phyloP scores from a whole-genome alignment of 805 yeast genomes.

The Cyberlindnera petersonii region DNA sequence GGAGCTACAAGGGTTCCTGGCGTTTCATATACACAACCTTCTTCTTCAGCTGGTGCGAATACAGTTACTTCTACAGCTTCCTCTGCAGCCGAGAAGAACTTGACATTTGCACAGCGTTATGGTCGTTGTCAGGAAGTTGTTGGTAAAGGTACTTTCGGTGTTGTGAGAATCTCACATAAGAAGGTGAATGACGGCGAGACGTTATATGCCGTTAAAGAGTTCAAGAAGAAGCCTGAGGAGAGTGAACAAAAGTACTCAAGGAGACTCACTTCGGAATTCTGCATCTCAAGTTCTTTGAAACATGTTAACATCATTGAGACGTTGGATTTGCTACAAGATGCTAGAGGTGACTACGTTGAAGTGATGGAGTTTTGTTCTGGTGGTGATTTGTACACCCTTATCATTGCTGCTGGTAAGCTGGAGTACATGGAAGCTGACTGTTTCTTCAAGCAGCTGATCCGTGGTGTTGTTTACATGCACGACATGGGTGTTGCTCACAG shows the following conservation, averaged over 20 bases:
- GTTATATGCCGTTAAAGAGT: conserved; percentile 85
- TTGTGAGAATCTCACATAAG: conserved; percentile 84
- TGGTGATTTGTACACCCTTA: conserved; percentile 73
- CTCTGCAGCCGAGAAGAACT: conserved; percentile 9
- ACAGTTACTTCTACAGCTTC: not conserved
- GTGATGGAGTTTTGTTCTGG: conserved; percentile 85
- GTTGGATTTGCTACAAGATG: conserved; percentile 72
- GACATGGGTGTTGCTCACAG: conserved; percentile 87
- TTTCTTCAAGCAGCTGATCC: conserved; percentile 76
- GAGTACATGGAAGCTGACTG: conserved; percentile 87
- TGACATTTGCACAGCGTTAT: conserved; percentile 77
- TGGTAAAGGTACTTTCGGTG: conserved; percentile 93
- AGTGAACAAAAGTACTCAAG: conserved; percentile 63
- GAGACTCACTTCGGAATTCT: conserved; percentile 76
- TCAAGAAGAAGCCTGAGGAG: conserved; percentile 59
- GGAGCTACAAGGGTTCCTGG: conserved; percentile 32
- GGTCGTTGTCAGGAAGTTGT: conserved; percentile 94
- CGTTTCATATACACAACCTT: conserved; percentile 3
- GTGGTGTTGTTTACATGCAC: conserved; percentile 87
- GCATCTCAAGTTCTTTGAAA: conserved; percentile 73
- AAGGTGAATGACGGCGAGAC: conserved; percentile 43
- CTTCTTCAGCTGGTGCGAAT: not conserved
- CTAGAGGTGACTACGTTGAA: conserved; percentile 78
- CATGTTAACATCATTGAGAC: conserved; percentile 77
- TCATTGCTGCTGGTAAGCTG: conserved; percentile 71